Percentiles rank a stretch among this genome's conserved stretches.
Conservation (phyloP, 129 eudicot species). For the Pittosporum tobira region DNA sequence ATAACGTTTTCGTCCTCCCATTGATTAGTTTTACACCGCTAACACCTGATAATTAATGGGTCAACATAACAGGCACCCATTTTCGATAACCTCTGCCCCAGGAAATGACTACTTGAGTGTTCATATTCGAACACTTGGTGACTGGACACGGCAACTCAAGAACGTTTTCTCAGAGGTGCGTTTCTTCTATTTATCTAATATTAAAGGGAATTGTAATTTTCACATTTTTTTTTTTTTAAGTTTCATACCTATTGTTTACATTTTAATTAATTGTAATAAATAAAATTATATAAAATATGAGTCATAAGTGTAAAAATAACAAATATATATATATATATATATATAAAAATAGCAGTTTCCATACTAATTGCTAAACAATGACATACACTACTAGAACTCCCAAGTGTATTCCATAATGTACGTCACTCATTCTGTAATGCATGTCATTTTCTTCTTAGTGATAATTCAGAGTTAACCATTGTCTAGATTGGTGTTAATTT, state of each 20-base stretch:
- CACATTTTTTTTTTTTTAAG: no score
- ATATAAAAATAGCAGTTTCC: no score
- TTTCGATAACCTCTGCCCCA: constrained; percentile 88
- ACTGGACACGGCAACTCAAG: constrained; percentile 82
- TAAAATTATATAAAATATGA: no score
- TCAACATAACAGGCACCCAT: constrained; percentile 77
- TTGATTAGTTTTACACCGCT: no score
- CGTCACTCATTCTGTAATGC: no score
- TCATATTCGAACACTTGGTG: constrained; percentile 83
- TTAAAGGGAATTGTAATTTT: no score
- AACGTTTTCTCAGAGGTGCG: constrained; percentile 67
- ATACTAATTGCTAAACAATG: no score
- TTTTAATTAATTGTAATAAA: no score
- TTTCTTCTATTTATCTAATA: not conserved
- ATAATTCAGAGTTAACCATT: not conserved
- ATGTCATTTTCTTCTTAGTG: not conserved
- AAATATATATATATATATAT: not conserved
- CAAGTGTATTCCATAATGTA: not conserved
- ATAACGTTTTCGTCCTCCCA: no score
- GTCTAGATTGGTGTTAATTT: constrained; percentile 18
- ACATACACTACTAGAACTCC: no score
- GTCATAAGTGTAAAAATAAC: not conserved
- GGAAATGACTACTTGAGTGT: constrained; percentile 75
- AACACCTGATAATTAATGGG: constrained; percentile 4
- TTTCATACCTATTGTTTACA: no score